Evolutionary conservation across 495 filamentous ascomycete genomes (phyloP).

Genomic region (Aspergillus heteromorphus): DNA sequence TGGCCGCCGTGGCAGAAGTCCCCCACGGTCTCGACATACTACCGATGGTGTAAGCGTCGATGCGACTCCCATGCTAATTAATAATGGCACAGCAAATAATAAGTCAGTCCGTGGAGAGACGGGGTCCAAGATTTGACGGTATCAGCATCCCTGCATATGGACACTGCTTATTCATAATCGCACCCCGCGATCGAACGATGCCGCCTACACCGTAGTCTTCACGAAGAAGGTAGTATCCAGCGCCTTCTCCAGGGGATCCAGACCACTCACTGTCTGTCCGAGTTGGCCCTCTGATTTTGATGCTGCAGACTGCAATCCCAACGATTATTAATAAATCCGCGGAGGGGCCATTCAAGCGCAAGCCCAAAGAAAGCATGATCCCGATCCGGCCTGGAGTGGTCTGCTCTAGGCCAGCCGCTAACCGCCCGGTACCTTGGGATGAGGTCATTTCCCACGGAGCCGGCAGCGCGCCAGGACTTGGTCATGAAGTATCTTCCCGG

Average conservation of each 20-base stretch:
- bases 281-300: no score
- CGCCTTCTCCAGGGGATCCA: no score
- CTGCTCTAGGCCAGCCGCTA: slow-evolving; percentile 14
- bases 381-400: not conserved
- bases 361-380: not conserved
- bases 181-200: not conserved
- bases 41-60: not conserved
- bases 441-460: slow-evolving; percentile 18
- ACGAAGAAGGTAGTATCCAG: no score
- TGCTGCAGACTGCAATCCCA: no score
- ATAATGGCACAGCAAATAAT: not conserved
- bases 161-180: not conserved
- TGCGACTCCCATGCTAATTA: not conserved
- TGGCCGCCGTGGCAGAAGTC: not conserved
- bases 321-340: not conserved
- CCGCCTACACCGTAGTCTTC: no score
- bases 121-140: not conserved
- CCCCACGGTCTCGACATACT: not conserved
- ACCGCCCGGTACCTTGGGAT: slow-evolving; percentile 15
- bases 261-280: no score
- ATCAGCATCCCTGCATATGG: not conserved
- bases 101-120: not conserved
- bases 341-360: not conserved
- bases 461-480: slow-evolving; percentile 13
- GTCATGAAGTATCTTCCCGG: slow-evolving; percentile 13